These are phyloP conservation scores for Ailanthus altissimus DNA, from an alignment of 345 rosid species.

Conservation along the genomic window DNA sequence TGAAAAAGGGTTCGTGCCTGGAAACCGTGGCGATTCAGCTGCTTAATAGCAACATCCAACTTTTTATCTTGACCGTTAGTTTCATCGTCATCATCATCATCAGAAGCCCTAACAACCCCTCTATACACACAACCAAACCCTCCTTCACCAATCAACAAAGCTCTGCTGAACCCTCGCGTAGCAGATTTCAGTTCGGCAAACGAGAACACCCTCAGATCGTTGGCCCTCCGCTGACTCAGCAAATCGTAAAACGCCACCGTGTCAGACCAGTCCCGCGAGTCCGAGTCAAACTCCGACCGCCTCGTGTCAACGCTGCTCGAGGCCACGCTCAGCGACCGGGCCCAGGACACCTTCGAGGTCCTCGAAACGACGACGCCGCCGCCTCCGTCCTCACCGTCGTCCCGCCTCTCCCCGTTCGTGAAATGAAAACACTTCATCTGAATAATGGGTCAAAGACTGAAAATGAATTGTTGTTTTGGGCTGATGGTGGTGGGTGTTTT, in stretches of 20 bases:
- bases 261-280: conserved; percentile 69
- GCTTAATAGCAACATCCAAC: conserved; percentile 80
- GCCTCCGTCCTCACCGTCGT: conserved; percentile 33
- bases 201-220: conserved; percentile 73
- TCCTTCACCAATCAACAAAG: conserved; percentile 85
- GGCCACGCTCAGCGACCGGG: conserved; percentile 87
- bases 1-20: conserved; percentile 69
- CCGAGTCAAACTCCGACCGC: conserved; percentile 85
- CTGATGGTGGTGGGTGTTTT: neutral
- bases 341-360: conserved; percentile 77
- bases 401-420: conserved; percentile 62
- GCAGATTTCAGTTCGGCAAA: conserved; percentile 80
- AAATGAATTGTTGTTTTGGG: neutral
- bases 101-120: conserved; percentile 59
- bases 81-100: conserved; percentile 16
- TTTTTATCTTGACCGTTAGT: conserved; percentile 40
- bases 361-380: conserved; percentile 44
- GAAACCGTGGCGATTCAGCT: conserved; percentile 90
- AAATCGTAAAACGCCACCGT: conserved; percentile 51
- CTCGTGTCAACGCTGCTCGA: conserved; percentile 72
- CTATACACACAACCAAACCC: conserved; percentile 91
- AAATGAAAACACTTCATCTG: conserved; percentile 96
- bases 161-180: conserved; percentile 75
- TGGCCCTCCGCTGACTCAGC: conserved; percentile 63
- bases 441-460: neutral